phyloP scores from a whole-genome alignment of 2,329 filamentous ascomycete genomes.

The Colletotrichum cereale region DNA sequence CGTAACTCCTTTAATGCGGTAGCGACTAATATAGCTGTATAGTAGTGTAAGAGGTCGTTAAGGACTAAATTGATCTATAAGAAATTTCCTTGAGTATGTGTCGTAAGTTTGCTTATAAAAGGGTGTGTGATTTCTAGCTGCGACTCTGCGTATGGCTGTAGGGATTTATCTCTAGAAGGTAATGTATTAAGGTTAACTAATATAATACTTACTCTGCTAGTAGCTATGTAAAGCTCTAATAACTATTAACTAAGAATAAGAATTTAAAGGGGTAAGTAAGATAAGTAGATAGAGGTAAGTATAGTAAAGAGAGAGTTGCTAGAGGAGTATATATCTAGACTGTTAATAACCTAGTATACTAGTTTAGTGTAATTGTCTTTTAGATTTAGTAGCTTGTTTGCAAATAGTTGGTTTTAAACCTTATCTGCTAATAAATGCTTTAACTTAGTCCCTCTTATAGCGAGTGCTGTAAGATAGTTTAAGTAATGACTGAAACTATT shows the following conservation, averaged over 20 bases:
- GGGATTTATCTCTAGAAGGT: background rate
- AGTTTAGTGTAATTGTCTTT: background rate
- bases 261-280: background rate
- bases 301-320: background rate
- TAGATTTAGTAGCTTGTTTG: background rate
- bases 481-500: background rate
- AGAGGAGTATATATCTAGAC: background rate
- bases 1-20: background rate
- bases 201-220: background rate
- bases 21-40: background rate
- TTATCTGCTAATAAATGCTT: background rate
- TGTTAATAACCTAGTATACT: background rate
- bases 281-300: background rate
- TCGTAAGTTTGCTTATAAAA: background rate
- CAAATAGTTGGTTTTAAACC: background rate
- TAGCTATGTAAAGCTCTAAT: background rate
- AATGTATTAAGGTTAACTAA: background rate
- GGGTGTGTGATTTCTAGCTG: background rate
- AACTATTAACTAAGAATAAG: background rate
- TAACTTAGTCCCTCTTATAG: background rate
- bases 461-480: background rate
- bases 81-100: background rate
- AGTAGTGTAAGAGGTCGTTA: background rate
- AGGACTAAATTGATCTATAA: background rate
- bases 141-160: background rate